Percentiles rank a stretch among this genome's conserved stretches.
Conservation (phyloP, 2,329 filamentous ascomycete genomes). For the Aspergillus nomiae region DNA sequence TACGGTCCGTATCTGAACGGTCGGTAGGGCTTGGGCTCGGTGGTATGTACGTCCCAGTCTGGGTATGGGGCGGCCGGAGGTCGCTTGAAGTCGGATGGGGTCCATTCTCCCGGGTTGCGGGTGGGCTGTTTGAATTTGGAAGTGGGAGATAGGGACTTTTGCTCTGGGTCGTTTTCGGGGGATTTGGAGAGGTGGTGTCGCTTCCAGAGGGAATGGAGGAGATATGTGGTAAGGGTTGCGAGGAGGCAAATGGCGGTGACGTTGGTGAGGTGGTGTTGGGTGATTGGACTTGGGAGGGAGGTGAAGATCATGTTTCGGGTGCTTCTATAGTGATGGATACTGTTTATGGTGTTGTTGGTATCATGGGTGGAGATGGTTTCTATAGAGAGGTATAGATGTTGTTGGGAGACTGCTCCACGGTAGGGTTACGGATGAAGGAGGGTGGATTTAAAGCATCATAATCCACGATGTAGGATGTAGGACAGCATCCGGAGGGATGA, state of each 20-base stretch:
- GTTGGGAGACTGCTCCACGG: not conserved
- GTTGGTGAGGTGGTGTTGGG: conserved; percentile 23
- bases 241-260: conserved; percentile 34
- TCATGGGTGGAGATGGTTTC: not conserved
- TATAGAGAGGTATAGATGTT: not conserved
- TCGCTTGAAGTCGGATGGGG: conserved; percentile 59
- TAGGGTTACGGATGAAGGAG: not conserved
- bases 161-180: conserved; percentile 43
- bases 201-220: conserved; percentile 5
- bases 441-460: not conserved
- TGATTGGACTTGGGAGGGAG: not conserved
- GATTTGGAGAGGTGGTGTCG: not conserved
- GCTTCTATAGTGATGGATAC: not conserved
- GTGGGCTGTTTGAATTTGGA: conserved; percentile 36
- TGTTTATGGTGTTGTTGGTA: not conserved
- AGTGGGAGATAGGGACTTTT: conserved; percentile 27
- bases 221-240: conserved; percentile 35
- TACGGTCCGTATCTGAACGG: conserved; percentile 74
- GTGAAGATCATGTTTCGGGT: not conserved
- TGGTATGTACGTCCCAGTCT: conserved; percentile 67
- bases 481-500: not conserved
- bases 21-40: conserved; percentile 74
- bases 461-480: not conserved
- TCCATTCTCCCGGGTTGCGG: conserved; percentile 58
- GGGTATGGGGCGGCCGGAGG: conserved; percentile 65